Evolutionary conservation across 2,329 filamentous ascomycete genomes (phyloP).

Genomic region (Ceratocystis eucalypticola): DNA sequence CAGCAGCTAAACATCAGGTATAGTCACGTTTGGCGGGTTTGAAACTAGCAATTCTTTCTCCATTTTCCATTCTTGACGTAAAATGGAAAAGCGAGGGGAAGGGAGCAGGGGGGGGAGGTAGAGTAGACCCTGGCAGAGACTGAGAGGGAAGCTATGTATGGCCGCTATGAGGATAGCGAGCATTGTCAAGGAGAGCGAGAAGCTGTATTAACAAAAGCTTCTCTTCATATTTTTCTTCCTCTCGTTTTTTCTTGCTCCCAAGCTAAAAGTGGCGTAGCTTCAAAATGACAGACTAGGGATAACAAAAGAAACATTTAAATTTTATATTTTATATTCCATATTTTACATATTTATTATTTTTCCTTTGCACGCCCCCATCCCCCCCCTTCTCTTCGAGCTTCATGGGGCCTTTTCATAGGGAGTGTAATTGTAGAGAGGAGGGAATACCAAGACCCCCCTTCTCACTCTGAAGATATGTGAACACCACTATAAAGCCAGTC

Average conservation of each 20-base stretch:
- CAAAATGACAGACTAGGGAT: constrained; percentile 1
- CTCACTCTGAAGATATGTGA: background rate
- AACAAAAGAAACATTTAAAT: background rate
- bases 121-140: background rate
- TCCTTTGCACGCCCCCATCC: background rate
- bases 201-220: background rate
- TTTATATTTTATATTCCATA: background rate
- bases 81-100: background rate
- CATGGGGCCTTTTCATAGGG: too few species aligned
- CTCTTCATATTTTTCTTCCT: too few species aligned
- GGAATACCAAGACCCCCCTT: background rate
- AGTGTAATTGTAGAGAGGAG: background rate
- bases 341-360: background rate
- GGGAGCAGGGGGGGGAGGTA: background rate
- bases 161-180: too few species aligned
- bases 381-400: background rate
- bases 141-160: background rate
- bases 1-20: background rate
- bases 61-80: constrained; percentile 1
- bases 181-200: background rate
- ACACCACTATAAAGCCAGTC: background rate
- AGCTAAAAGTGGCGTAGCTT: background rate
- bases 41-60: background rate
- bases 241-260: background rate
- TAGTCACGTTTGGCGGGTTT: background rate